phyloP scores from a whole-genome alignment of 2,329 filamentous ascomycete species.

The Fusarium redolens region DNA sequence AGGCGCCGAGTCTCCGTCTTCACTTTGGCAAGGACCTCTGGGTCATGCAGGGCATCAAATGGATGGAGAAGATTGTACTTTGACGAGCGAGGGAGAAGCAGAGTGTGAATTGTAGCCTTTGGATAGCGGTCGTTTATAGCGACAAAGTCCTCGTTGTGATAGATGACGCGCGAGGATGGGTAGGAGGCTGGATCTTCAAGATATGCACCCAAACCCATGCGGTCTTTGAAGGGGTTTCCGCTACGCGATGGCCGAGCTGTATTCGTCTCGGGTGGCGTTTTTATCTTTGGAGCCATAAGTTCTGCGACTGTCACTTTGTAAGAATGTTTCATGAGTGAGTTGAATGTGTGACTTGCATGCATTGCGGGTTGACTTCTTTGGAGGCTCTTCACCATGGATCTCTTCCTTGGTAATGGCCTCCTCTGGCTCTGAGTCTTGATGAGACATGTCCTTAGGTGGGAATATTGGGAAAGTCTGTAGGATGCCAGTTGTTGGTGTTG shows the following conservation, averaged over 20 bases:
- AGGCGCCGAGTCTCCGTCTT: conserved; percentile 70
- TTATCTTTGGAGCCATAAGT: conserved; percentile 54
- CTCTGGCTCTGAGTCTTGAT: conserved; percentile 46
- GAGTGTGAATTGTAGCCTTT: conserved; percentile 85
- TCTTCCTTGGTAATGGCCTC: conserved; percentile 59
- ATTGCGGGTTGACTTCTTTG: conserved; percentile 48
- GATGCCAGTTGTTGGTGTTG: not conserved
- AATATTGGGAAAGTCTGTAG: not conserved
- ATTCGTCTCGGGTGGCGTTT: conserved; percentile 41
- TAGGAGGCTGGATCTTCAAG: conserved; percentile 71
- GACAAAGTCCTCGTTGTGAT: conserved; percentile 75
- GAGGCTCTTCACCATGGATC: conserved; percentile 49
- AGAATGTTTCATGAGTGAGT: conserved; percentile 9
- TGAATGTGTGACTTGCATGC: conserved; percentile 53
- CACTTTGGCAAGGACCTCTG: conserved; percentile 74
- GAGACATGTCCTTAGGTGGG: conserved; percentile 38
- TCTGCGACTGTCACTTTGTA: conserved; percentile 35
- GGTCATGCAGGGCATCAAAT: conserved; percentile 79
- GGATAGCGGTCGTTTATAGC: conserved; percentile 86
- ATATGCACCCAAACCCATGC: conserved; percentile 75
- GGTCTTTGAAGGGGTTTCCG: conserved; percentile 56
- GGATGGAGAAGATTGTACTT: conserved; percentile 74
- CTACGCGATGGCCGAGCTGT: conserved; percentile 31
- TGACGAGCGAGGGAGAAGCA: conserved; percentile 83
- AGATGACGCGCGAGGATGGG: conserved; percentile 71